Conservation (phyloP, 176 grass and related monocot species). For the bread wheat (Triticum aestivum) region IWGSC_CS_RefSeq_v2.1 NC_057802.1:355442194-355442693, state of each 20-base stretch:
- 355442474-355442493: conserved; percentile 16
- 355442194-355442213: no score
- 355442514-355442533: conserved; percentile 36
- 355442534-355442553: background rate
- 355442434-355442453: conserved; percentile 44
- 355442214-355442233: conserved; percentile 35
- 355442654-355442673: background rate
- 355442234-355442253: conserved; percentile 2
- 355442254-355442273: background rate
- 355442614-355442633: background rate
- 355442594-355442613: background rate
- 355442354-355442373: conserved; percentile 32
- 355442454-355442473: conserved; percentile 36
- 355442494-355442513: conserved; percentile 21
- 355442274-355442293: conserved; percentile 23
- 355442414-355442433: conserved; percentile 9
- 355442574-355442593: background rate
- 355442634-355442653: background rate
- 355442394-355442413: conserved; percentile 4
- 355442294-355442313: background rate
- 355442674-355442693: background rate
- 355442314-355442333: conserved; percentile 18
- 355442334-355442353: conserved; percentile 10
- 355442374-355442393: conserved; percentile 15
- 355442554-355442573: background rate